phyloP scores from a whole-genome alignment of 257 asterid genomes.

The Petunia axillaris region DNA sequence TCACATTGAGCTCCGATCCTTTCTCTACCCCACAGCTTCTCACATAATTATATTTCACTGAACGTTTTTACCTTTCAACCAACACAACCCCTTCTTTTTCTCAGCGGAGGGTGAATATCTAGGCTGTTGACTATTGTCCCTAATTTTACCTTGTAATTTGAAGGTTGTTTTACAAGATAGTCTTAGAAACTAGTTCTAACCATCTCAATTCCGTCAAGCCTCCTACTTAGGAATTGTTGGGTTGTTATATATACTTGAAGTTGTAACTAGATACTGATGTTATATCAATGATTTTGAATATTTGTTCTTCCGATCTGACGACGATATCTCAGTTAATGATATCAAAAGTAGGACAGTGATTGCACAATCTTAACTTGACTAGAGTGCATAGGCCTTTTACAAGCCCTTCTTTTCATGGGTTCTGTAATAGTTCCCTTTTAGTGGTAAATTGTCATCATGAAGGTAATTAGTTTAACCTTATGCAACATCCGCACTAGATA shows the following conservation, averaged over 20 bases:
- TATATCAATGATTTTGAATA: conserved; percentile 12
- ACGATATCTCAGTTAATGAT: background rate
- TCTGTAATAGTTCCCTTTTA: background rate
- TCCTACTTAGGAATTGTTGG: background rate
- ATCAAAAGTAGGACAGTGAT: background rate
- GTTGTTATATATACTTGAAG: conserved; percentile 3
- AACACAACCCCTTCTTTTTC: conserved; percentile 17
- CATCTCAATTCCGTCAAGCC: conserved; percentile 12
- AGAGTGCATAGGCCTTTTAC: background rate
- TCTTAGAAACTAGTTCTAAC: conserved; percentile 13
- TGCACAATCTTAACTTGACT: background rate
- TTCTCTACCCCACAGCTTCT: background rate
- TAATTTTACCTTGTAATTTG: conserved; percentile 20
- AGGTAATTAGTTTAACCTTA: background rate
- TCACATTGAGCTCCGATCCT: conserved; percentile 3
- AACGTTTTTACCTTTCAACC: conserved; percentile 4
- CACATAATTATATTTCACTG: background rate
- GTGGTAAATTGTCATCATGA: background rate
- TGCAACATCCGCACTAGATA: background rate
- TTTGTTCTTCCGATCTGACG: background rate
- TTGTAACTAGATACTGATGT: conserved; percentile 15
- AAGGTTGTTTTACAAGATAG: conserved; percentile 12
- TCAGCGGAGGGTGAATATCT: conserved; percentile 17
- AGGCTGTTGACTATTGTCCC: conserved; percentile 10
- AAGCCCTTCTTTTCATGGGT: background rate